phyloP scores from a whole-genome alignment of 257 asterid genomes.

The Striga asiatica region DNA sequence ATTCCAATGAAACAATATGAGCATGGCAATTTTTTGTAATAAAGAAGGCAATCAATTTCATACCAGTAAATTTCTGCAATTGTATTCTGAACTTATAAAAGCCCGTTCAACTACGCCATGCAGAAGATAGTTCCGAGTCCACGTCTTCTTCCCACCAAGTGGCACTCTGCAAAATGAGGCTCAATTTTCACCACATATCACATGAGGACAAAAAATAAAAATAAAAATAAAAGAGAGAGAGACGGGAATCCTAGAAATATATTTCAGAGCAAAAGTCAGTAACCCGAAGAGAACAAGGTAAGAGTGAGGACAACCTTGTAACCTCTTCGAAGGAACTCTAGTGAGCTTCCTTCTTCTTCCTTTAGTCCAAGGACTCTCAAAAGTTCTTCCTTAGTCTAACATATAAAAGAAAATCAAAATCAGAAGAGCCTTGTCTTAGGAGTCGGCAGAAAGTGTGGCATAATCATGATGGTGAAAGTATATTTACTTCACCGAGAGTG shows the following conservation, averaged over 20 bases:
- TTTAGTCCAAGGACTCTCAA: slow-evolving; percentile 81
- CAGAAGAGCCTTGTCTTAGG: too few relatives aligned
- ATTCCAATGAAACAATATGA: too few relatives aligned
- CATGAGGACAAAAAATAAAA: not conserved
- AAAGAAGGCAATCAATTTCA: not conserved
- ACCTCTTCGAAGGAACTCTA: slow-evolving; percentile 91
- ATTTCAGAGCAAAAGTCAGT: too few relatives aligned
- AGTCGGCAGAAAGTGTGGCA: not conserved
- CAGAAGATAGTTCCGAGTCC: slow-evolving; percentile 62
- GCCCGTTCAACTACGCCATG: slow-evolving; percentile 71
- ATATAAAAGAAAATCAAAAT: slow-evolving; percentile 11
- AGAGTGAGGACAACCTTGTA: slow-evolving; percentile 46
- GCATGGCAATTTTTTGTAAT: not conserved
- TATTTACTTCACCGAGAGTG: slow-evolving; percentile 71
- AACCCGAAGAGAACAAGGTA: too few relatives aligned
- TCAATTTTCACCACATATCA: not conserved
- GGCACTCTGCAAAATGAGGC: slow-evolving; percentile 38
- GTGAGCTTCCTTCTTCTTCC: slow-evolving; percentile 94
- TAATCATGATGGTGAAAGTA: not conserved
- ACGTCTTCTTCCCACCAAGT: slow-evolving; percentile 97
- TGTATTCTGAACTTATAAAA: not conserved
- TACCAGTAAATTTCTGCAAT: not conserved
- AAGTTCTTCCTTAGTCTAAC: slow-evolving; percentile 89
- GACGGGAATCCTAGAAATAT: too few relatives aligned
- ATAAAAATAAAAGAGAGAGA: not conserved